Base-by-base conservation (phyloP, 768 basidiomycete genomes). In the Piloderma croceum region DNA sequence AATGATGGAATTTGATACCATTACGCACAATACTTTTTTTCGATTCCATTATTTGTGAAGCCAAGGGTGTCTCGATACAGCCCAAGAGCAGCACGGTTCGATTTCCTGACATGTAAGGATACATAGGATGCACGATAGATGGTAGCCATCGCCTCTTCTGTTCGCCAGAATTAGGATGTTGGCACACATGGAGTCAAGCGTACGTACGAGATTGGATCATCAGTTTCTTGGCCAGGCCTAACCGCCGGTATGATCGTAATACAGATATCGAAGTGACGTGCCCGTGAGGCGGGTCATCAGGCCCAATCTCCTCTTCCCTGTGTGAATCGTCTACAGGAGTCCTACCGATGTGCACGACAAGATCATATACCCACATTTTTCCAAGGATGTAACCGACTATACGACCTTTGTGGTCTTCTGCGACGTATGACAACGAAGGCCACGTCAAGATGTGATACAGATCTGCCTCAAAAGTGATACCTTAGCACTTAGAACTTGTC, bases 241-340 rank as follows among this genome's bases (percentile, higher is more conserved):
- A 69, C n/a, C 93, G 76, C 32, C 93, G 73, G 56, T 96, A 90
- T 11, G 88, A 81, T 44, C 93, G 74, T 24, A 97, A 67, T 3
- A 98, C 93, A 0, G 91, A 94, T 55, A 98, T 97, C 4, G 93
- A 96, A 11, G 92, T 98, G 55, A 98, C 89, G 54, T 98, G 93
- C 0, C 93, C 93, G 48, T 92, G 86, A 0, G 79, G 74, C 18
- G 73, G 71, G 2, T 73, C 71, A 20, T 79, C 76, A 36, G 83
- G 63, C 10, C 67, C 59, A 10, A 77, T 78, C 42, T 74, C 74
- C 44, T 74, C 73, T 48, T 89, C 85, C 80, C 83, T 87, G 50
- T 18, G n/a, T n/a, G n/a, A n/a, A n/a, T n/a, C n/a, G n/a, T n/a
- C n/a, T 5, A 12, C 7, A 32, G 19, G 10, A 12, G 10, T 9